These are phyloP conservation scores for Ustanciosporium gigantosporum DNA, from an alignment of 1,284 basidiomycete species.

Conservation along the genomic window DNA sequence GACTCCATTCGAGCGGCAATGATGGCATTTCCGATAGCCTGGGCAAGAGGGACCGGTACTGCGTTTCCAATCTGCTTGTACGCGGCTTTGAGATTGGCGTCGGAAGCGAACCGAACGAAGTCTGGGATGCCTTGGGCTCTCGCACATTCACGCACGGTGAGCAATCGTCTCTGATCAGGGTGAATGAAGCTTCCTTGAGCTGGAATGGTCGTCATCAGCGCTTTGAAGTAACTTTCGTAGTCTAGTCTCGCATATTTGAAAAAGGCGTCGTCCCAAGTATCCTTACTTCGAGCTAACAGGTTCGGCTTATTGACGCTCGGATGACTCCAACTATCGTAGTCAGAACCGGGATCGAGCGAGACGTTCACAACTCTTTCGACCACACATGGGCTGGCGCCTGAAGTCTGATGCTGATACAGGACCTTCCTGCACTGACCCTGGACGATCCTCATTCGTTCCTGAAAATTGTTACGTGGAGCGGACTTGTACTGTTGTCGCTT, in stretches of 20 bases:
- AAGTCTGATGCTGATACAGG: conserved; percentile 20
- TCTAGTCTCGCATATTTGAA: conserved; percentile 14
- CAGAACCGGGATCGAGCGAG: conserved; percentile 9
- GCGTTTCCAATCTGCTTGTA: conserved; percentile 37
- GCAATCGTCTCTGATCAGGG: conserved; percentile 19
- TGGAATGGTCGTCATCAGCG: conserved; percentile 2
- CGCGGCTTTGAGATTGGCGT: conserved; percentile 8
- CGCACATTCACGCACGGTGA: conserved; percentile 32
- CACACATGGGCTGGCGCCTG: background rate
- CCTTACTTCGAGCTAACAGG: background rate
- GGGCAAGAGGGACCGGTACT: conserved; percentile 17
- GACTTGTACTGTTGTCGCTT: conserved; percentile 1
- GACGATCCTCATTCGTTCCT: conserved; percentile 20
- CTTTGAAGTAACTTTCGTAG: conserved; percentile 5
- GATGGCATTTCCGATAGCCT: conserved; percentile 7
- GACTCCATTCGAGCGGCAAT: conserved; percentile 9
- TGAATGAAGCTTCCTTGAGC: conserved; percentile 14
- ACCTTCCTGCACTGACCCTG: background rate
- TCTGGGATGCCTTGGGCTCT: conserved; percentile 34
- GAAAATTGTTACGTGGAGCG: conserved; percentile 9
- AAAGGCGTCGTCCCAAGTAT: background rate
- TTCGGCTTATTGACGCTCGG: conserved; percentile 11
- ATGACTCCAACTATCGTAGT: conserved; percentile 14
- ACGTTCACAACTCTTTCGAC: conserved; percentile 34
- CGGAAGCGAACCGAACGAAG: conserved; percentile 15